Percentiles rank a stretch among this genome's conserved stretches.
These are phyloP conservation scores for Populus deltoides DNA, from an alignment of 345 rosid genomes.

Conservation along the genomic window DNA sequence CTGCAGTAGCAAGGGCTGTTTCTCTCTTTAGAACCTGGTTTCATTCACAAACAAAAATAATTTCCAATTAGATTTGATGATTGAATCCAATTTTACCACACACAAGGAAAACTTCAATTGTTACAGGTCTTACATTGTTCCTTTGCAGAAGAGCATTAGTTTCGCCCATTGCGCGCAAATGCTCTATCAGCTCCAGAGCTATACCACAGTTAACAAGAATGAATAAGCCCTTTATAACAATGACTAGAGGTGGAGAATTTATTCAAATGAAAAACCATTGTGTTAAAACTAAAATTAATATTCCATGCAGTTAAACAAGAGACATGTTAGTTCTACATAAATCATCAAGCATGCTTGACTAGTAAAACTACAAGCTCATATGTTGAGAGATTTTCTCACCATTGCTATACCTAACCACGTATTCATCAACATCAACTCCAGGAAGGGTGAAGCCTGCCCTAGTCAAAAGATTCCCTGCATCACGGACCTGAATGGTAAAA, in stretches of 20 bases:
- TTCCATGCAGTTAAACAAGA: no score
- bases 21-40: slow-evolving; percentile 72
- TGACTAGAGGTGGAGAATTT: no score
- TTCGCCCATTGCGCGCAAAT: slow-evolving; percentile 96
- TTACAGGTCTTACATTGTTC: slow-evolving; percentile 43
- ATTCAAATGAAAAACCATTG: no score
- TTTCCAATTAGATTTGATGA: not conserved
- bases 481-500: slow-evolving; percentile 58
- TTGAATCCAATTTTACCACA: not conserved
- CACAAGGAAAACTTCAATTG: not conserved
- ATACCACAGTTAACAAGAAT: slow-evolving; percentile 4
- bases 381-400: slow-evolving; percentile 41
- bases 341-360: not conserved
- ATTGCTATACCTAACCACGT: slow-evolving; percentile 74
- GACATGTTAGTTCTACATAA: no score
- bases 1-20: slow-evolving; percentile 90
- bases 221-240: not conserved
- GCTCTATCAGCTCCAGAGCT: slow-evolving; percentile 95
- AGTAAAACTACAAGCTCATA: not conserved
- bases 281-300: no score
- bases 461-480: slow-evolving; percentile 93
- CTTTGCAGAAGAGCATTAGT: slow-evolving; percentile 91
- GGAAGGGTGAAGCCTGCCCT: slow-evolving; percentile 96
- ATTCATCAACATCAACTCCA: slow-evolving; percentile 89
- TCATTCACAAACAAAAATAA: slow-evolving; percentile 6